Percentiles rank a stretch among this genome's conserved stretches.
phyloP scores from a whole-genome alignment of 495 filamentous ascomycete genomes.

The Penicillium cosmopolitanum region DNA sequence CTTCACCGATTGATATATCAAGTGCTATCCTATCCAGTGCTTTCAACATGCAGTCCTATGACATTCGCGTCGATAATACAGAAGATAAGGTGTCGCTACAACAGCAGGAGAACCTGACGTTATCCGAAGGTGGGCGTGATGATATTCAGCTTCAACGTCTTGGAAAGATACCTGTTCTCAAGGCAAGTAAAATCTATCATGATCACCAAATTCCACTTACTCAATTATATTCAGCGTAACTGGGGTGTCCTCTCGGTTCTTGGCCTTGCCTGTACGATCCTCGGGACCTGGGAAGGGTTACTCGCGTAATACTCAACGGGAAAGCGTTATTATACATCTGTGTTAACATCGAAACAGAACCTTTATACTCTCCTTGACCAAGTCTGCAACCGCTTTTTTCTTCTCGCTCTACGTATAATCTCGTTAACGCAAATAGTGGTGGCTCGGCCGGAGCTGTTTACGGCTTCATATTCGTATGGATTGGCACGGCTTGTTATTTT shows the following conservation, averaged over 20 bases:
- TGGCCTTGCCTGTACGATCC: constrained; percentile 36
- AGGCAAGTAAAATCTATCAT: background rate
- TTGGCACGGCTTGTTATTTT: constrained; percentile 46
- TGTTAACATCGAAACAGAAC: constrained; percentile 11
- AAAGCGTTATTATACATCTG: background rate
- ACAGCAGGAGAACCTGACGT: background rate
- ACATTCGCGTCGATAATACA: background rate
- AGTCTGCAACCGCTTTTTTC: constrained; percentile 13
- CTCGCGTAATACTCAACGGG: background rate
- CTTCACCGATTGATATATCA: background rate
- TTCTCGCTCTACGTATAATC: background rate
- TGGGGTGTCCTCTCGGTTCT: background rate
- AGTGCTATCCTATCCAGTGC: background rate
- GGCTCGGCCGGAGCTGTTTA: constrained; percentile 55
- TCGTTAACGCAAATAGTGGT: constrained; percentile 28
- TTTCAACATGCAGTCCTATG: too few relatives aligned
- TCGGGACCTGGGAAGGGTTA: constrained; percentile 42
- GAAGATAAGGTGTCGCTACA: background rate
- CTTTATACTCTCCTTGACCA: constrained; percentile 21
- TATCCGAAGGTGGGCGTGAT: background rate
- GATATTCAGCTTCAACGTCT: constrained; percentile 6
- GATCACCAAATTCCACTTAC: background rate
- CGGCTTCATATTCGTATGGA: constrained; percentile 53
- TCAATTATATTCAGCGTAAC: background rate
- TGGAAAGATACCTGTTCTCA: constrained; percentile 11